Evolutionary conservation across 176 grass and related monocot genomes (phyloP), one percentile per base, ranked within the genome.

Genomic region (Aegilops umbellulata): DNA sequence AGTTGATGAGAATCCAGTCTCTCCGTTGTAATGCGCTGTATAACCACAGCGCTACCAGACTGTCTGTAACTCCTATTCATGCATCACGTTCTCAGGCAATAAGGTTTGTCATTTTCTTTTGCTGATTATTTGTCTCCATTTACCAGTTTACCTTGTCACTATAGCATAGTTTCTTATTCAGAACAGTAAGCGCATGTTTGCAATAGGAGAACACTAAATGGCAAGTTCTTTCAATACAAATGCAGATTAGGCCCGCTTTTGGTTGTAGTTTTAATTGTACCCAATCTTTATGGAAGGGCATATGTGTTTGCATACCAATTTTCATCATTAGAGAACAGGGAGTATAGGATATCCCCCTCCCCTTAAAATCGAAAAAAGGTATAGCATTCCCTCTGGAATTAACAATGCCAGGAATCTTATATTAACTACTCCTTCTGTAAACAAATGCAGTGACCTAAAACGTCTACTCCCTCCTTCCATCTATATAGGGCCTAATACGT

Each of bases 31-130:
- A 88, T 91, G 66, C 92, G 9, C 53, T 96, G 34, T 96, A 96
- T 85, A 93, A 92, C 74, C 90, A 92, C 49, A 89, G 86, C 3
- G 88, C 87, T 29, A 90, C 79, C 16, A 93, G 92, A 78, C 76
- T 96, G 30, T 90, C 92, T 76, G 91, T 96, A 38, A 89, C 93
- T 76, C 94, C 94, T 78, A 90, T 96, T 90, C 89, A 93, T 1
- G 94, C 94, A 61, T 96, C 94, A 25, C 85, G 94, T 65, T 96
- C 94, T 80, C 94, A 96, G 89, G 94, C 94, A 57, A 82, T 96
- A 87, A 93, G 91, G 94, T 96, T 80, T 83, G 74, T 0, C 30
- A 47, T 39, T 60, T 72, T 73, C 17, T 61, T 80, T 77, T 84
- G 29, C 55, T 82, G 23, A 3, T 35, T 60, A 3, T 31, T 65